A percentile compares a stretch with the other conserved stretches of the same genome.
These are phyloP conservation scores for Zygnema circumcarinatum DNA, from an alignment of 139 green algal genomes.

Conservation along the genomic window DNA sequence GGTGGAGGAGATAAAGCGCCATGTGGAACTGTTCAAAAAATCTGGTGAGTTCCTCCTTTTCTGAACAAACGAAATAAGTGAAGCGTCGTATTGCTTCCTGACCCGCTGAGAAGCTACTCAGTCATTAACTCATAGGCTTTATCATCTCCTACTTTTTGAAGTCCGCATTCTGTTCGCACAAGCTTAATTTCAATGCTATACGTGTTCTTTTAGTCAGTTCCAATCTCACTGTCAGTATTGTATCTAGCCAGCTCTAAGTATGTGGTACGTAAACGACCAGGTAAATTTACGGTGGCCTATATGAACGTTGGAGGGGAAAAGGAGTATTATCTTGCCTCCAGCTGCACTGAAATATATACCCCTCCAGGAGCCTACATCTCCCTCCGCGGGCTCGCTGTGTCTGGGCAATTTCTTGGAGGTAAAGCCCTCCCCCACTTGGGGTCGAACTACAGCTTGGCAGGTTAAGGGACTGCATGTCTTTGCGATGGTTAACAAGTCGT, in stretches of 20 bases:
- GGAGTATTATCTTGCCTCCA: conserved; percentile 90
- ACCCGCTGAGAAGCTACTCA: too few species aligned
- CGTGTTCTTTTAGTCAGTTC: too few species aligned
- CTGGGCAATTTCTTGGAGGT: conserved; percentile 64
- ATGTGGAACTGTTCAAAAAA: conserved; percentile 69
- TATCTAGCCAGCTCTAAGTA: too few species aligned
- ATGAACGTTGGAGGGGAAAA: conserved; percentile 84
- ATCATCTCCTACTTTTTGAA: too few species aligned
- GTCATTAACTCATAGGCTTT: too few species aligned
- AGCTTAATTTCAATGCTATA: too few species aligned
- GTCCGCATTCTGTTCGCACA: too few species aligned
- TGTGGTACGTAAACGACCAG: too few species aligned
- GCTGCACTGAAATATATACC: conserved; percentile 85
- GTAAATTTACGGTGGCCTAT: conserved; percentile 89
- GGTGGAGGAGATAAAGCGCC: conserved; percentile 77
- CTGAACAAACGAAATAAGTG: too few species aligned
- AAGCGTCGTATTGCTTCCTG: too few species aligned
- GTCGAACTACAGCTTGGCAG: background rate
- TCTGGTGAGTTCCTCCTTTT: conserved; percentile 33
- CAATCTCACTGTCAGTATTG: too few species aligned
- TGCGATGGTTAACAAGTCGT: too few species aligned
- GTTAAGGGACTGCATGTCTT: background rate
- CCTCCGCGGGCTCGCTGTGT: conserved; percentile 82
- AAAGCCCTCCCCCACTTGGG: conserved; percentile 6
- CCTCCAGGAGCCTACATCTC: conserved; percentile 80